phyloP scores from a whole-genome alignment of 2,329 filamentous ascomycete genomes.

The Botryotinia convoluta region DNA sequence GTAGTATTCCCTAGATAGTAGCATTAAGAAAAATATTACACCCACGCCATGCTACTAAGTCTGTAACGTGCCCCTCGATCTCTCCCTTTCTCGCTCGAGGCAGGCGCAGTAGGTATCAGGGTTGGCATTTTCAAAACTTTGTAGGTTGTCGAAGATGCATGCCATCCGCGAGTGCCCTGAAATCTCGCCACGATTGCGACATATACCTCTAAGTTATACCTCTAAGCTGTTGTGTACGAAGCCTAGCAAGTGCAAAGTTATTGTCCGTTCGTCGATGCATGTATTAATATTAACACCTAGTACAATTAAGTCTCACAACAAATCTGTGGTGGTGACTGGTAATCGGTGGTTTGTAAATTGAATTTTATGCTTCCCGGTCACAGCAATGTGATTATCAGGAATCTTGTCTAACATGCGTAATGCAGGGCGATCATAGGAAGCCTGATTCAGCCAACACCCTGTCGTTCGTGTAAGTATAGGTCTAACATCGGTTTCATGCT shows the following conservation, averaged over 20 bases:
- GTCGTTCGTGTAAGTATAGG: constrained; percentile 35
- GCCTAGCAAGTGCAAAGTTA: neutral
- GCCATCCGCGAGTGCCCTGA: neutral
- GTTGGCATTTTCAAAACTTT: neutral
- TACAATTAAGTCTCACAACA: neutral
- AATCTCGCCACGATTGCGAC: neutral
- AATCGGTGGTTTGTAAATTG: neutral
- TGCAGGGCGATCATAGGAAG: constrained; percentile 46
- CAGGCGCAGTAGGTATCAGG: neutral
- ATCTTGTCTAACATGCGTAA: neutral
- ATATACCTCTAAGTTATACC: neutral
- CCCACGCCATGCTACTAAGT: constrained; percentile 10
- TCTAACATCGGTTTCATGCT: constrained; percentile 21
- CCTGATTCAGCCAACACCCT: constrained; percentile 61
- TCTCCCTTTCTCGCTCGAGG: constrained; percentile 4
- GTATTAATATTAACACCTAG: neutral
- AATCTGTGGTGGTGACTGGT: neutral
- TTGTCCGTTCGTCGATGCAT: neutral
- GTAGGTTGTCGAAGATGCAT: neutral
- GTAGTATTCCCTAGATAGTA: constrained; percentile 11
- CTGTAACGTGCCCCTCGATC: neutral
- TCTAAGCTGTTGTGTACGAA: neutral
- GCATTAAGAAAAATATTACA: constrained; percentile 5
- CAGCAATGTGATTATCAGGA: neutral
- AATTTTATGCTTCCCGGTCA: neutral